These are phyloP conservation scores for Inonotus hispidus DNA, from an alignment of 1,284 basidiomycete genomes.

Conservation along the genomic window DNA sequence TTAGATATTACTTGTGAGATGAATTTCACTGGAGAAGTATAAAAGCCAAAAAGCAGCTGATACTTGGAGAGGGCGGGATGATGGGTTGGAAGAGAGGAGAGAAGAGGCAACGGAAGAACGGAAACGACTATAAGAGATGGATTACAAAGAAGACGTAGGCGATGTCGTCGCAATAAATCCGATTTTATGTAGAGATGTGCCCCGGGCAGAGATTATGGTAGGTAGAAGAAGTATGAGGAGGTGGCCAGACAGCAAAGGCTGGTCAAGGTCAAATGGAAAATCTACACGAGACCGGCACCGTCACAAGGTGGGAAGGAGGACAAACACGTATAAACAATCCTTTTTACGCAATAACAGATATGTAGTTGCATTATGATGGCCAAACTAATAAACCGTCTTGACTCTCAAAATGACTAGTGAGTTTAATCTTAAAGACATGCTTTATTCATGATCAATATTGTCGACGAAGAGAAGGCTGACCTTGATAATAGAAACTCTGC, in stretches of 20 bases:
- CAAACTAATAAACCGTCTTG: no score
- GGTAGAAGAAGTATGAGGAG: conserved; percentile 10
- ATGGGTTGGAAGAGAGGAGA: not conserved
- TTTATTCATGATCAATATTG: no score
- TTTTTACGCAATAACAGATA: no score
- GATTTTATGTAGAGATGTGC: conserved; percentile 20
- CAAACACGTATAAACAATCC: not conserved
- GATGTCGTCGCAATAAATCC: conserved; percentile 16
- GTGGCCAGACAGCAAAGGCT: conserved; percentile 7
- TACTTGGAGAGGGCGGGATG: not conserved
- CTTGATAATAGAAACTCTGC: not conserved
- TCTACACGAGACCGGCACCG: not conserved
- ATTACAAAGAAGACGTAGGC: conserved; percentile 18
- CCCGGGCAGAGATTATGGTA: conserved; percentile 12
- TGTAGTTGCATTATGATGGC: no score
- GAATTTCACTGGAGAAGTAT: conserved; percentile 28
- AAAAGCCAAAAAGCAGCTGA: conserved; percentile 13
- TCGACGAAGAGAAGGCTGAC: no score
- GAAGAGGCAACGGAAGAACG: conserved; percentile 7
- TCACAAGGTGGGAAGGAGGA: conserved; percentile 10
- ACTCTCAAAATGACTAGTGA: no score
- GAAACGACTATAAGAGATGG: conserved; percentile 19
- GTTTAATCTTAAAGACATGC: no score
- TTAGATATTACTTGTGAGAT: conserved; percentile 73
- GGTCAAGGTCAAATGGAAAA: conserved; percentile 5